Percentiles rank a stretch among this genome's conserved stretches.
Conservation (phyloP, 2,329 filamentous ascomycete genomes). For the Penicillium polonicum region DNA sequence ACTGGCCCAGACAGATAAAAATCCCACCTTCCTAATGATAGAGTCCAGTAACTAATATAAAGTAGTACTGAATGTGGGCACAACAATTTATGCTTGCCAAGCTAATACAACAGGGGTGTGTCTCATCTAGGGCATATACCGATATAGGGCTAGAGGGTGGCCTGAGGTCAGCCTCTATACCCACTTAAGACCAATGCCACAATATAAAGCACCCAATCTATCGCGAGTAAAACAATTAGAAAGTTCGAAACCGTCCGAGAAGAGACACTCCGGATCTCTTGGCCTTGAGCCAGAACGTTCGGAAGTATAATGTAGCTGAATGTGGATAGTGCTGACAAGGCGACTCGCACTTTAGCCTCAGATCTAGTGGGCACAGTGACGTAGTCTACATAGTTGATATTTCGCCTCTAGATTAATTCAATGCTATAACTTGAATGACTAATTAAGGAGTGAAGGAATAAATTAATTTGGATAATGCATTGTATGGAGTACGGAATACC, state of each 20-base stretch:
- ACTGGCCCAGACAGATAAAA: not conserved
- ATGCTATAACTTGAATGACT: not conserved
- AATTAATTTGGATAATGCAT: not conserved
- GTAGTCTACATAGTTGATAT: not conserved
- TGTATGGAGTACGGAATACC: not conserved
- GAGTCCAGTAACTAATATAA: not conserved
- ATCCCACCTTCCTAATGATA: not conserved
- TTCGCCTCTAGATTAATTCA: not conserved
- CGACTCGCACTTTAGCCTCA: not conserved
- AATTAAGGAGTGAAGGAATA: not conserved
- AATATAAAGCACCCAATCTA: not conserved
- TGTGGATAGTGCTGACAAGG: not conserved
- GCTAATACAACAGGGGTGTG: not conserved
- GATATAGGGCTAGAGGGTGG: not conserved
- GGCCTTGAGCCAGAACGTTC: not conserved
- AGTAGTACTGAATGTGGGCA: not conserved
- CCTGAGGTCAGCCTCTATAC: not conserved
- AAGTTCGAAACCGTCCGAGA: not conserved
- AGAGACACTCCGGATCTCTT: not conserved
- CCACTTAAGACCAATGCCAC: not conserved
- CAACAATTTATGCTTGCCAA: slow-evolving; percentile 1
- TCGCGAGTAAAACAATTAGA: not conserved
- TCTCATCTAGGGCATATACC: not conserved
- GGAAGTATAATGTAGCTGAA: not conserved
- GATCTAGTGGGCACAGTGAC: slow-evolving; percentile 2